Conservation (phyloP, 2,329 filamentous ascomycete genomes). For the Tolypocladium ovalisporum region DNA sequence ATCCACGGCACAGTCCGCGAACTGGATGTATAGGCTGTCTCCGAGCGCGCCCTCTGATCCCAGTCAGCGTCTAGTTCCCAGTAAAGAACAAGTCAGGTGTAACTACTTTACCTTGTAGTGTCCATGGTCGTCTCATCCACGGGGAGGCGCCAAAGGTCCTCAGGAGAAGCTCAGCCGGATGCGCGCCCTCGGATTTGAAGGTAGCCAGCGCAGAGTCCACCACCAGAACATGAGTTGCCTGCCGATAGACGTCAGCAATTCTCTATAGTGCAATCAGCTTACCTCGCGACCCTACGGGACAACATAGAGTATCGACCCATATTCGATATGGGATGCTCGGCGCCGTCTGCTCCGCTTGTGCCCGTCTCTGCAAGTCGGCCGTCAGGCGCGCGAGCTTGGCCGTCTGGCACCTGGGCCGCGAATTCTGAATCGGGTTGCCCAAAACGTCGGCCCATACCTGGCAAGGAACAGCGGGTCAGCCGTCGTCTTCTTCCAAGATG, state of each 20-base stretch:
- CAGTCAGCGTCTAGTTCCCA: neutral
- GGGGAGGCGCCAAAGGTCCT: constrained; percentile 19
- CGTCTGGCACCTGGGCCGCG: constrained; percentile 20
- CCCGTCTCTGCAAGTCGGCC: constrained; percentile 5
- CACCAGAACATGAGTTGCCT: constrained; percentile 19
- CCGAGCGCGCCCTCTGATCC: constrained; percentile 19
- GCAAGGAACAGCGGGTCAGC: neutral
- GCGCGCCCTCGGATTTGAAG: constrained; percentile 6
- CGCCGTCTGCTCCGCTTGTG: neutral
- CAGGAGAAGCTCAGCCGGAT: constrained; percentile 15
- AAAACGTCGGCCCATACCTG: constrained; percentile 25
- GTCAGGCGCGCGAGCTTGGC: constrained; percentile 13
- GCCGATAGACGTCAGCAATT: constrained; percentile 21
- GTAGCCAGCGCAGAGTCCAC: constrained; percentile 19
- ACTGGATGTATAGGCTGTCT: constrained; percentile 19
- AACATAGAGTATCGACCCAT: constrained; percentile 25
- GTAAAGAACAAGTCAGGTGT: neutral
- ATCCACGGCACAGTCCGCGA: constrained; percentile 16
- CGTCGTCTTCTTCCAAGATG: too few relatives aligned
- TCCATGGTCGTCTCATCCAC: constrained; percentile 29
- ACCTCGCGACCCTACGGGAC: constrained; percentile 13
- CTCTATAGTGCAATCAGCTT: constrained; percentile 18
- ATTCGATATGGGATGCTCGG: constrained; percentile 8
- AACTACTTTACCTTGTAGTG: constrained; percentile 17
- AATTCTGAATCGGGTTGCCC: constrained; percentile 17